Evolutionary conservation across 2,329 filamentous ascomycete species (phyloP).

Genomic region (Diplocarpon rosae): DNA sequence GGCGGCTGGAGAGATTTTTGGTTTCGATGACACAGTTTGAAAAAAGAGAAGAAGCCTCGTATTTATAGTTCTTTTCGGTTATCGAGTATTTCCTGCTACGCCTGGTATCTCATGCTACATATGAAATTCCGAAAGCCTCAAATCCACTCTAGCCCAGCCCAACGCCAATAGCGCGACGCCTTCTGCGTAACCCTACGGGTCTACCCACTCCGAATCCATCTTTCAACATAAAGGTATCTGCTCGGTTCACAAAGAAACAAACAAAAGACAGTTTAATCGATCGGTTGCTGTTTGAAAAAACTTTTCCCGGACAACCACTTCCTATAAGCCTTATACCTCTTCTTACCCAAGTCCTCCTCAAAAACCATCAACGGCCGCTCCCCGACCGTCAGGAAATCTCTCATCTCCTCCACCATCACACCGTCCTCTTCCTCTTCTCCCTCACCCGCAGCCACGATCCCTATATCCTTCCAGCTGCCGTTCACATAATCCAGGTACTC

Average conservation of each 20-base stretch:
- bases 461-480: slow-evolving; percentile 48
- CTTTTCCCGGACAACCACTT: slow-evolving; percentile 95
- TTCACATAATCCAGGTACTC: slow-evolving; percentile 78
- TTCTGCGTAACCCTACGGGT: too few relatives aligned
- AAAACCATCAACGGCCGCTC: slow-evolving; percentile 82
- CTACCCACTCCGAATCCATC: too few relatives aligned
- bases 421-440: slow-evolving; percentile 2
- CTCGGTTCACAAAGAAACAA: too few relatives aligned
- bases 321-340: slow-evolving; percentile 90
- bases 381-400: slow-evolving; percentile 62
- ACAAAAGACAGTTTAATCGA: slow-evolving; percentile 28
- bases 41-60: neutral
- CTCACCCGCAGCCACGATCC: slow-evolving; percentile 15
- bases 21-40: neutral
- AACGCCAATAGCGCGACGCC: neutral
- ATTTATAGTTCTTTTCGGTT: neutral
- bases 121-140: neutral
- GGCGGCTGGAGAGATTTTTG: slow-evolving; percentile 28
- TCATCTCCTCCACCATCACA: slow-evolving; percentile 57
- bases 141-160: neutral
- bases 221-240: too few relatives aligned
- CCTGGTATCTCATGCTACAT: slow-evolving; percentile 3
- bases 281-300: slow-evolving; percentile 81
- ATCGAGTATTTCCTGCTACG: neutral
- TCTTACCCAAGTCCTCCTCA: slow-evolving; percentile 79